Conservation (phyloP, 2,329 filamentous ascomycete species). For the Lasiodiplodia theobromae region DNA sequence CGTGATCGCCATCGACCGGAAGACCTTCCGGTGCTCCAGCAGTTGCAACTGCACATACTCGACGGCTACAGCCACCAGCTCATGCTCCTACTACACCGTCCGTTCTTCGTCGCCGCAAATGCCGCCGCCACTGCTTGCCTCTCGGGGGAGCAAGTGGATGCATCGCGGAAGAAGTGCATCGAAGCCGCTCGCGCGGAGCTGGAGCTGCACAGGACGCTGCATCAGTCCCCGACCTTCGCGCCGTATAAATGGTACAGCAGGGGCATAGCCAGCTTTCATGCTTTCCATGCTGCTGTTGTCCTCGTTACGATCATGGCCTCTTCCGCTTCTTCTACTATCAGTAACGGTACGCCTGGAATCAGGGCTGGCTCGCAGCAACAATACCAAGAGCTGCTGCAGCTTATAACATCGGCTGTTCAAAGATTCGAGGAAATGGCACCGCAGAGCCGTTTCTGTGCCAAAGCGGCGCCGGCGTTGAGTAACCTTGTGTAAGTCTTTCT, state of each 20-base stretch:
- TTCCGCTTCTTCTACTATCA: background rate
- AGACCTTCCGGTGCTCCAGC: background rate
- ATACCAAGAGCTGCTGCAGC: background rate
- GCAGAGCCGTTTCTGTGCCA: background rate
- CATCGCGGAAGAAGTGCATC: slow-evolving; percentile 7
- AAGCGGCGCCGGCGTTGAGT: background rate
- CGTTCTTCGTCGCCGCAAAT: background rate
- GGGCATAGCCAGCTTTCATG: background rate
- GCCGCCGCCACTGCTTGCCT: background rate
- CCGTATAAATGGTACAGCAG: background rate
- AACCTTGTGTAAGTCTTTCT: background rate
- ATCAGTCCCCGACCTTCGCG: background rate
- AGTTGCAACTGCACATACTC: slow-evolving; percentile 14
- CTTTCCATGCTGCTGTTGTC: background rate
- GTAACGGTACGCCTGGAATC: too few relatives aligned
- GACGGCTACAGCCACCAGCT: slow-evolving; percentile 25
- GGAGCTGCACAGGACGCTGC: background rate
- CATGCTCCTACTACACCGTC: slow-evolving; percentile 11
- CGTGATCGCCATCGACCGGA: background rate
- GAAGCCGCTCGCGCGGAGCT: slow-evolving; percentile 16
- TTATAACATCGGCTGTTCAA: background rate
- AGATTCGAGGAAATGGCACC: background rate
- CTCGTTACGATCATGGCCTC: background rate
- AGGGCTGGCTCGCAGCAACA: background rate
- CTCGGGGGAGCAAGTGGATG: background rate